Conservation (phyloP, 805 yeast species). For the Candida argentea region DNA sequence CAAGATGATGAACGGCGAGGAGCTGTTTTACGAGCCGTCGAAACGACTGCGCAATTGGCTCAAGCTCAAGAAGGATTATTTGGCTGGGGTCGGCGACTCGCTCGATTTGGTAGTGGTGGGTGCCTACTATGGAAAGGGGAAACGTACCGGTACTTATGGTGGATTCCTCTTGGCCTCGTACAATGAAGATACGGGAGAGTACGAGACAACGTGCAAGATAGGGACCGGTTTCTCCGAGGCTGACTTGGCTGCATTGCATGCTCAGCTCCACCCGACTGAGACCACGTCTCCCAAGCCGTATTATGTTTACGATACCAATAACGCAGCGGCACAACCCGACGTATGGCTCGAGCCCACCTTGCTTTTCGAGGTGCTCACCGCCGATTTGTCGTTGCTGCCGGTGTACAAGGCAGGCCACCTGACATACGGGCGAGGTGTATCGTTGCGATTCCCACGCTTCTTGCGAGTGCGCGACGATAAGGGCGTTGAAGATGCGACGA, state of each 20-base stretch:
- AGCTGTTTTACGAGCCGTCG: slow-evolving; percentile 85
- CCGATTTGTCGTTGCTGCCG: slow-evolving; percentile 84
- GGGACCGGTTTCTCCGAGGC: slow-evolving; percentile 97
- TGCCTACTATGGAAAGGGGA: slow-evolving; percentile 88
- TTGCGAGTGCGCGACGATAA: slow-evolving; percentile 80
- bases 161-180: slow-evolving; percentile 88
- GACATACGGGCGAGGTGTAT: slow-evolving; percentile 71
- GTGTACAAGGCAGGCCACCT: slow-evolving; percentile 75
- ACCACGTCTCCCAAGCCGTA: slow-evolving; percentile 55
- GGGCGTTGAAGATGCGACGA: slow-evolving; percentile 75
- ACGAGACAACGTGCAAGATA: slow-evolving; percentile 90
- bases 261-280: slow-evolving; percentile 57
- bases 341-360: slow-evolving; percentile 88
- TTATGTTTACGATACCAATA: slow-evolving; percentile 49
- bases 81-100: slow-evolving; percentile 94
- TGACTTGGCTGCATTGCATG: slow-evolving; percentile 50
- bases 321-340: slow-evolving; percentile 68
- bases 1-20: slow-evolving; percentile 71
- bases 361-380: slow-evolving; percentile 83
- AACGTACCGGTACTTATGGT: slow-evolving; percentile 91
- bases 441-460: slow-evolving; percentile 83
- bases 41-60: slow-evolving; percentile 94
- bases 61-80: slow-evolving; percentile 87
- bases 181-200: slow-evolving; percentile 85
- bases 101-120: slow-evolving; percentile 89